Conservation (phyloP, 768 basidiomycete genomes). For the Boletus bicolor region DNA sequence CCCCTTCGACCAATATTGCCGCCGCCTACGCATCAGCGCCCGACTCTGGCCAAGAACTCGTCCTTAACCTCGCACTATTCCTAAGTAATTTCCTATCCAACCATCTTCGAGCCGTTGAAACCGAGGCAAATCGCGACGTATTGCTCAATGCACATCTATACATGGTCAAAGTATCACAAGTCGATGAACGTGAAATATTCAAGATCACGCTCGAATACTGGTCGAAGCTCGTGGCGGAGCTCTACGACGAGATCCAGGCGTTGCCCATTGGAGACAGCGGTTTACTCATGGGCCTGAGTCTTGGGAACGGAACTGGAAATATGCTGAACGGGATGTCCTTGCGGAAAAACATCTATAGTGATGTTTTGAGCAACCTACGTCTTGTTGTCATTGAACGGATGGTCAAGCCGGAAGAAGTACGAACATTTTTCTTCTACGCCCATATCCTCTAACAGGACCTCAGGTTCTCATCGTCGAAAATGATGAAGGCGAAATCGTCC, state of each 20-base stretch:
- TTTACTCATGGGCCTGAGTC: conserved; percentile 83
- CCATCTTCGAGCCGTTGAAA: conserved; percentile 93
- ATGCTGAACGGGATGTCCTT: conserved; percentile 76
- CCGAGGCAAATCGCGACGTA: conserved; percentile 84
- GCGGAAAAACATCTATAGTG: conserved; percentile 92
- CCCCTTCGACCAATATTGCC: conserved; percentile 91
- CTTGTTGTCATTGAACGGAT: conserved; percentile 97
- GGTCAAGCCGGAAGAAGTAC: conserved; percentile 98
- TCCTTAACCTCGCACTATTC: conserved; percentile 97
- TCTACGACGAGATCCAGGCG: conserved; percentile 96
- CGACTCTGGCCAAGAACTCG: conserved; percentile 93
- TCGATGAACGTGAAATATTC: conserved; percentile 98
- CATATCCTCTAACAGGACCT: conserved; percentile 6
- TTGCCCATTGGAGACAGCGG: conserved; percentile 85
- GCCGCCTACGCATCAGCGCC: conserved; percentile 86
- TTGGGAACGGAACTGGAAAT: conserved; percentile 60
- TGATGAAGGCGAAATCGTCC: conserved; percentile 98
- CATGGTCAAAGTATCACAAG: conserved; percentile 97
- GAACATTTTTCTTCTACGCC: conserved; percentile 16
- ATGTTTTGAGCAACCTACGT: conserved; percentile 90
- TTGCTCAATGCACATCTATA: conserved; percentile 96
- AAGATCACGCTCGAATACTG: conserved; percentile 99
- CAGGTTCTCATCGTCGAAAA: conserved; percentile 98
- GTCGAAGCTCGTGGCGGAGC: conserved; percentile 90
- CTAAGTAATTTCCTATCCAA: conserved; percentile 92